phyloP scores from a whole-genome alignment of 495 filamentous ascomycete species.

The Aspergillus ostianus region DNA sequence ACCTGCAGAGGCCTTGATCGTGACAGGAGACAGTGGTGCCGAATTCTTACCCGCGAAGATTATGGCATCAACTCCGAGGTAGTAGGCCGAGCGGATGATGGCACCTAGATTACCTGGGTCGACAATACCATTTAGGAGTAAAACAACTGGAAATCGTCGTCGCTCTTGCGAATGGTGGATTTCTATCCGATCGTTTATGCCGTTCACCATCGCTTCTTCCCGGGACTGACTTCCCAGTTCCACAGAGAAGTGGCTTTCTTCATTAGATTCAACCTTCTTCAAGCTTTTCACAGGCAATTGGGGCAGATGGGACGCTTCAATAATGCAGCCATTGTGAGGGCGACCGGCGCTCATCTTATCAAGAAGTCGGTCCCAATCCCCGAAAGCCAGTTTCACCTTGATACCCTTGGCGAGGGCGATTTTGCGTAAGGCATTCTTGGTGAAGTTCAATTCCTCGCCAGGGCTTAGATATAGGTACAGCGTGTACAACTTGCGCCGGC shows the following conservation, averaged over 20 bases:
- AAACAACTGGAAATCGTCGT: conserved; percentile 67
- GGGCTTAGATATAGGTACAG: conserved; percentile 67
- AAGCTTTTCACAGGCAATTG: conserved; percentile 66
- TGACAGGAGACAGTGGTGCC: conserved; percentile 68
- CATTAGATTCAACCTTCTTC: conserved; percentile 38
- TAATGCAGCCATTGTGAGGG: conserved; percentile 86
- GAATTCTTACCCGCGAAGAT: conserved; percentile 64
- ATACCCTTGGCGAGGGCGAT: conserved; percentile 59
- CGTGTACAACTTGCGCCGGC: conserved; percentile 73
- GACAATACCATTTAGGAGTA: conserved; percentile 80
- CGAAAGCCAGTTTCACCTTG: conserved; percentile 49
- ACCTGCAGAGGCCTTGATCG: conserved; percentile 83
- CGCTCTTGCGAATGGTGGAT: conserved; percentile 31
- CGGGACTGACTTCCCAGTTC: conserved; percentile 63
- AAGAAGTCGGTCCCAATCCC: conserved; percentile 60
- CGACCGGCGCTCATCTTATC: conserved; percentile 81
- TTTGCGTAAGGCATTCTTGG: conserved; percentile 50
- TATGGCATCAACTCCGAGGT: conserved; percentile 78
- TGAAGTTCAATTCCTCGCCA: conserved; percentile 39
- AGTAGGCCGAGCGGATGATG: conserved; percentile 82
- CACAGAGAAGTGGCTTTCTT: conserved; percentile 51
- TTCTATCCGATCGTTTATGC: conserved; percentile 43
- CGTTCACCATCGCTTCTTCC: conserved; percentile 73
- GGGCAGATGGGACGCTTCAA: conserved; percentile 83
- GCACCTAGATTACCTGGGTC: conserved; percentile 90